Evolutionary conservation across 768 basidiomycete species (phyloP), one percentile per base, ranked within the genome.

Genomic region (Tricholoma sp.): DNA sequence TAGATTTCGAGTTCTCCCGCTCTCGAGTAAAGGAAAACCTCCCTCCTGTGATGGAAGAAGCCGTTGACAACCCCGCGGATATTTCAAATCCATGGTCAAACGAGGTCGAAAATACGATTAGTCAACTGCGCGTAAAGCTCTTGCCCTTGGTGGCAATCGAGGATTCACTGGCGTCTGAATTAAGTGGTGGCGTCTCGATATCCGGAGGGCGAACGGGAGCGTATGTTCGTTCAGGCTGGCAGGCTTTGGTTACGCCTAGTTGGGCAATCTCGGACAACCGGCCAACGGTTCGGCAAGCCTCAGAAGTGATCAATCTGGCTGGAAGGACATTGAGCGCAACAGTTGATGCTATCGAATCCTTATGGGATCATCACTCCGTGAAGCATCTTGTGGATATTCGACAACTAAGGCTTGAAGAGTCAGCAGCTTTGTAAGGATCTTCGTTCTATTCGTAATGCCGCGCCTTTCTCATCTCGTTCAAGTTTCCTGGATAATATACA

Each of bases 321-420:
- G 82, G 80, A 24, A 77, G 78, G 63, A 80, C 81, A 1, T 70
- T 91, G 29, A 72, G 74, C n/a, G 65, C 72, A 45, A 68, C 70
- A 12, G 73, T 76, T 61, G 71, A 77, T 49, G 79, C 86, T 56
- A 79, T 91, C 49, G 76, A 78, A 42, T 73, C 77, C 34, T 76
- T 92, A 4, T 93, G 90, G 90, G 70, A 72, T 57, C 87, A 91
- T 63, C 81, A 81, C n/a, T 76, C 78, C 1, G 84, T 91, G 32
- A 78, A 76, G 62, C 70, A 76, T 56, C 72, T 90, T 24, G 41
- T 89, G 50, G 72, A 80, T 48, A 68, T 75, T 32, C 79, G 84
- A 52, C 84, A 81, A 64, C 72, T 91, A 59, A 77, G 80, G 54
- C 74, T 92, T 5, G 86, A 91, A 55, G 90, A 93, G 65, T 88